phyloP scores from a whole-genome alignment of 768 basidiomycete species.

The Lyophyllum shimeji region DNA sequence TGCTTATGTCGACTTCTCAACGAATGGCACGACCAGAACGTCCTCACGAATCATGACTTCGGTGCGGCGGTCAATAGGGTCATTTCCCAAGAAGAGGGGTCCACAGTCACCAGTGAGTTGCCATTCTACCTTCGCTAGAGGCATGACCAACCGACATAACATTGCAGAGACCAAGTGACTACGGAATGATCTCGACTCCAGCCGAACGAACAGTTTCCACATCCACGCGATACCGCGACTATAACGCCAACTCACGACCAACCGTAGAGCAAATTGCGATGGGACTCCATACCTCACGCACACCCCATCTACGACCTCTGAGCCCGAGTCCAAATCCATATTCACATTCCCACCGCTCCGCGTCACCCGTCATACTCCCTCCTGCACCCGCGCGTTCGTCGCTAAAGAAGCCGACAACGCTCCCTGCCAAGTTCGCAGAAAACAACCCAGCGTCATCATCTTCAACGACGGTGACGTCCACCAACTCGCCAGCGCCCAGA shows the following conservation, averaged over 20 bases:
- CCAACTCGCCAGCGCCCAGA: slow-evolving; percentile 26
- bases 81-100: slow-evolving; percentile 21
- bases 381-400: slow-evolving; percentile 66
- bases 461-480: slow-evolving; percentile 48
- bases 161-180: slow-evolving; percentile 14
- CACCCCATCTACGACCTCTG: slow-evolving; percentile 62
- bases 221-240: slow-evolving; percentile 35
- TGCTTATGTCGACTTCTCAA: slow-evolving; percentile 5
- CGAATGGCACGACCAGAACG: slow-evolving; percentile 14
- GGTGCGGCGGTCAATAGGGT: slow-evolving; percentile 21
- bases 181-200: slow-evolving; percentile 41
- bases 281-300: slow-evolving; percentile 76
- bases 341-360: slow-evolving; percentile 28
- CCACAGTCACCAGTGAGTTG: slow-evolving; percentile 18
- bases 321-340: slow-evolving; percentile 29
- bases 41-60: slow-evolving; percentile 25
- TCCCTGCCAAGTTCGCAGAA: slow-evolving; percentile 33
- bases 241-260: slow-evolving; percentile 46
- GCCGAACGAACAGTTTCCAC: slow-evolving; percentile 33
- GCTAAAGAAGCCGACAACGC: slow-evolving; percentile 52
- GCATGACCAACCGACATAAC: neutral
- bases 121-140: neutral
- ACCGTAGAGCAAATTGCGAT: slow-evolving; percentile 78
- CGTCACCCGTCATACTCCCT: slow-evolving; percentile 36
- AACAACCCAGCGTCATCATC: slow-evolving; percentile 46